A percentile compares a stretch with the other conserved stretches of the same genome.
These are phyloP conservation scores for Rutstroemia sp. DNA, from an alignment of 2,329 filamentous ascomycete genomes.

Conservation along the genomic window DNA sequence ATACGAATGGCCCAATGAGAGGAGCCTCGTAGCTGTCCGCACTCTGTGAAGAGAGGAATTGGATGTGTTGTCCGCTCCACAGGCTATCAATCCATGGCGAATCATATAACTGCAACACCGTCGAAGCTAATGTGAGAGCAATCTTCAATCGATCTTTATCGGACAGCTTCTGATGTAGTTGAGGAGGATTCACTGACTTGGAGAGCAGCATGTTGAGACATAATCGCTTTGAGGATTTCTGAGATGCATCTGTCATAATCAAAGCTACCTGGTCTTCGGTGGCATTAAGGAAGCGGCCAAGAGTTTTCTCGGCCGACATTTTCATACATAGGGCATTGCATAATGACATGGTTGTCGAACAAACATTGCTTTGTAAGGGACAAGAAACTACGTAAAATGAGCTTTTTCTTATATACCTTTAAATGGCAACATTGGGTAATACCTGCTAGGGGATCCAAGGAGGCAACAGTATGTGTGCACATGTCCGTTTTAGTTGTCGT, in stretches of 20 bases:
- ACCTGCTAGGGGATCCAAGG: neutral
- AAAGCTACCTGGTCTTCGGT: neutral
- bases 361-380: neutral
- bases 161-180: neutral
- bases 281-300: neutral
- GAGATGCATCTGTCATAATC: neutral
- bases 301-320: neutral
- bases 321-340: neutral
- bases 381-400: neutral
- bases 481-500: neutral
- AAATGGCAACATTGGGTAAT: neutral
- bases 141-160: neutral
- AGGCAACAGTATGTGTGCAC: neutral
- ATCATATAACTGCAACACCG: neutral
- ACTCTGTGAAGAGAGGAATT: neutral
- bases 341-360: neutral
- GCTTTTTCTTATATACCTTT: neutral
- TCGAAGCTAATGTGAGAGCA: neutral
- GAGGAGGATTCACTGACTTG: neutral
- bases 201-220: neutral
- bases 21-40: neutral
- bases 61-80: neutral
- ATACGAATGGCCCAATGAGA: neutral
- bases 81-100: no score
- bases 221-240: neutral